Percentiles rank a stretch among this genome's conserved stretches.
Conservation (phyloP, 1,284 basidiomycete species). For the Meira nashicola region DNA sequence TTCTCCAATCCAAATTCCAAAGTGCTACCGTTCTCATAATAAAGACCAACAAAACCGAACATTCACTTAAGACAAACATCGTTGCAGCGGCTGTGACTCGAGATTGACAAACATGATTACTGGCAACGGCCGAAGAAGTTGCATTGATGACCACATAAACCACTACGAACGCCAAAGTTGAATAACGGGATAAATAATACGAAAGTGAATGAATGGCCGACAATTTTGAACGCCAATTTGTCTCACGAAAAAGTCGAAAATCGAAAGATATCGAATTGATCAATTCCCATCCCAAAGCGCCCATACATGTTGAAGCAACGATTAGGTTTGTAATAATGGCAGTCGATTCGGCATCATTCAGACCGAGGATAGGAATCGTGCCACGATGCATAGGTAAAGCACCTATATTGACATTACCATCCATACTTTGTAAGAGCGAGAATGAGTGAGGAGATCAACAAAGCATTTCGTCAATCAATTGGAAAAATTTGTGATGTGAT, state of each 20-base stretch:
- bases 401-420: too few species aligned
- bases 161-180: constrained; percentile 34
- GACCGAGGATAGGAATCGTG: too few species aligned
- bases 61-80: constrained; percentile 31
- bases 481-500: too few species aligned
- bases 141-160: constrained; percentile 31
- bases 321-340: too few species aligned
- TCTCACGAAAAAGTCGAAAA: constrained; percentile 28
- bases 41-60: constrained; percentile 34
- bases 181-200: constrained; percentile 35
- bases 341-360: too few species aligned
- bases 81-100: constrained; percentile 22
- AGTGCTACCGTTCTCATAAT: constrained; percentile 36
- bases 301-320: constrained; percentile 42
- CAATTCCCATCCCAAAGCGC: constrained; percentile 44
- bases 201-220: constrained; percentile 35
- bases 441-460: too few species aligned
- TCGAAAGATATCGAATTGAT: constrained; percentile 35
- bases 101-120: constrained; percentile 26
- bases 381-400: too few species aligned
- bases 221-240: constrained; percentile 29
- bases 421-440: too few species aligned
- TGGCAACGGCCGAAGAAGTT: constrained; percentile 24
- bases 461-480: too few species aligned
- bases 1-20: constrained; percentile 30